phyloP scores from a whole-genome alignment of 2,329 filamentous ascomycete genomes.

The Aspergillus sp. region DNA sequence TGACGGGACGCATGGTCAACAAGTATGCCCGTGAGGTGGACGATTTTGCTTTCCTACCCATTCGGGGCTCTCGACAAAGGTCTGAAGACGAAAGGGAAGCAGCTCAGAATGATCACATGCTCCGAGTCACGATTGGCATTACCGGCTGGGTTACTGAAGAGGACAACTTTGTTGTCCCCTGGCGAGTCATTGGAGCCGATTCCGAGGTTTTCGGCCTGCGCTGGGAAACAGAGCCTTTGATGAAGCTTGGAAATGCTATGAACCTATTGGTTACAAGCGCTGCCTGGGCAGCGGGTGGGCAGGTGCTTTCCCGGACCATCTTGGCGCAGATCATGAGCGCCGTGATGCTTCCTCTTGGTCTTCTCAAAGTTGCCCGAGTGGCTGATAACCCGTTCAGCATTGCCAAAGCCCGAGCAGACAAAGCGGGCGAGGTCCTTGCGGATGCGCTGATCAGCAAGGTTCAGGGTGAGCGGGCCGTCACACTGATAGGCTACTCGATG shows the following conservation, averaged over 20 bases:
- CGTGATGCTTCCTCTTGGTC: constrained; percentile 68
- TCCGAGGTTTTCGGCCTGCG: constrained; percentile 80
- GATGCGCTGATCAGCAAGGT: constrained; percentile 80
- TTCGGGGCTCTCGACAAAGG: constrained; percentile 58
- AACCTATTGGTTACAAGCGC: constrained; percentile 74
- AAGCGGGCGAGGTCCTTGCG: constrained; percentile 76
- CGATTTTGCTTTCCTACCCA: constrained; percentile 82
- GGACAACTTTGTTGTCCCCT: constrained; percentile 73
- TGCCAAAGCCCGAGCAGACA: constrained; percentile 74
- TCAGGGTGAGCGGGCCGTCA: constrained; percentile 79
- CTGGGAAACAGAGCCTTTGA: constrained; percentile 77
- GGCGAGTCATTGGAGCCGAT: constrained; percentile 71
- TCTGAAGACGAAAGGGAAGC: constrained; percentile 46
- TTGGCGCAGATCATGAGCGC: constrained; percentile 65
- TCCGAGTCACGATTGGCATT: constrained; percentile 81
- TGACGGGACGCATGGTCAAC: constrained; percentile 84
- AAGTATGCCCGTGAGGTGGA: constrained; percentile 82
- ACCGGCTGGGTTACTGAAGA: constrained; percentile 77
- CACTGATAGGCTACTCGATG: constrained; percentile 77
- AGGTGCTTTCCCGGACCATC: constrained; percentile 73
- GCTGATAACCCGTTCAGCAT: constrained; percentile 82
- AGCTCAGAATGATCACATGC: constrained; percentile 59
- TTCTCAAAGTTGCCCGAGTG: constrained; percentile 66
- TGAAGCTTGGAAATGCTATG: constrained; percentile 76
- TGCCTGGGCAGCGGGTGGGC: constrained; percentile 75